Percentiles rank a stretch among this genome's conserved stretches.
Evolutionary conservation across 2,329 filamentous ascomycete genomes (phyloP).

Genomic region (Botryotinia globosa): DNA sequence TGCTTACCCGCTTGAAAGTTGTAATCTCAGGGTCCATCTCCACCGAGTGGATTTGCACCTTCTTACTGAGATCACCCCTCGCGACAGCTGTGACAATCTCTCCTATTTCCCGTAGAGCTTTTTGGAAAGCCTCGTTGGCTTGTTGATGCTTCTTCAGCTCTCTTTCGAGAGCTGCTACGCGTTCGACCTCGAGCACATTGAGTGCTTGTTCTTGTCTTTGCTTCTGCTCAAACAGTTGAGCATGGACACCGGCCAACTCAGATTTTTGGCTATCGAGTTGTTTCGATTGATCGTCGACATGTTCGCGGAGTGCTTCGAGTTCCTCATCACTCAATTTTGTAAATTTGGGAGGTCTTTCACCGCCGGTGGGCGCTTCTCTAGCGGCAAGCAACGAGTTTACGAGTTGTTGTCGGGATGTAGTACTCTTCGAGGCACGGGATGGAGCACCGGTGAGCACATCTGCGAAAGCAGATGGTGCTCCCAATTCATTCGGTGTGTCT

Average conservation of each 20-base stretch:
- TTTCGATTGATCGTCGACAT: constrained; percentile 90
- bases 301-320: constrained; percentile 80
- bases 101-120: constrained; percentile 92
- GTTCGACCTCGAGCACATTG: constrained; percentile 77
- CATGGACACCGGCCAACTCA: constrained; percentile 80
- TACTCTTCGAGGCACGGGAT: constrained; percentile 38
- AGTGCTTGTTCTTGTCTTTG: constrained; percentile 80
- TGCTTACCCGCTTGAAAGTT: constrained; percentile 81
- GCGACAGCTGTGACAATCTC: constrained; percentile 97
- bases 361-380: constrained; percentile 32
- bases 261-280: constrained; percentile 87
- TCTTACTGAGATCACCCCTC: constrained; percentile 92
- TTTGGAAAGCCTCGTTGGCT: constrained; percentile 97
- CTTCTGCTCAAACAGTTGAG: constrained; percentile 82
- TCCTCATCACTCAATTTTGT: constrained; percentile 70
- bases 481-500: constrained; percentile 76
- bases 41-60: constrained; percentile 90
- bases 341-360: constrained; percentile 35
- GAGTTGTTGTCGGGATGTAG: constrained; percentile 43
- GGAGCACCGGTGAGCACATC: constrained; percentile 45
- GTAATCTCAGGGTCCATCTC: constrained; percentile 99
- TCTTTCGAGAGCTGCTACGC: constrained; percentile 84
- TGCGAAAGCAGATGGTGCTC: constrained; percentile 63
- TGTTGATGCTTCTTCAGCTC: constrained; percentile 97
- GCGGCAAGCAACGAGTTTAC: constrained; percentile 36